Evolutionary conservation across 2,329 filamentous ascomycete genomes (phyloP), one percentile per base, ranked within the genome.

Genomic region (Arthrinium phaeospermum): DNA sequence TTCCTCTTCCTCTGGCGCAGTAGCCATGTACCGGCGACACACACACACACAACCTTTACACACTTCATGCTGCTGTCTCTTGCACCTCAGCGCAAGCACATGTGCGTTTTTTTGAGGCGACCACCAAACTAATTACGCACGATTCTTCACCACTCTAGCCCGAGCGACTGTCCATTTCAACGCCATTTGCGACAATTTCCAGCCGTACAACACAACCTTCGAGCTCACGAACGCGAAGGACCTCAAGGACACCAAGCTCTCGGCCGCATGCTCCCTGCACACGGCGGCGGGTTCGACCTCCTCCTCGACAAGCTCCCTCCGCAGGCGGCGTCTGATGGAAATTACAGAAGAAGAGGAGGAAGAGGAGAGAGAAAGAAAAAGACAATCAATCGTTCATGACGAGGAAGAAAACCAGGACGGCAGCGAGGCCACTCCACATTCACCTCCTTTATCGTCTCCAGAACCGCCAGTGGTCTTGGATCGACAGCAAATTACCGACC

Each of bases 311-410:
- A 95, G 93, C 80, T 97, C 94, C 6, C 86, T 95, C 75, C 90
- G 93, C 73, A 89, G 91, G 79, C 90, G 92, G 77, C 91, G 94
- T 76, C 85, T 98, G 77, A 92, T 96, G 84, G 96, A 97, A 83
- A 98, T 98, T 80, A 91, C 93, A n/a, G 96, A 98, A 83, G 94
- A 96, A 83, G 93, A 92, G 71, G 94, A 97, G 79, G 95, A 97
- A 78, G 90, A 92, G 73, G 85, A 87, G 73, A 83, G 89, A 75
- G 85, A 90, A 41, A 84, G 83, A 57, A 92, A 91, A 78, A 85
- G 90, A 71, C 86, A 91, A 77, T 91, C 88, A 1, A 82, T 88
- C 10, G 84, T 87, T 8, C 83, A 84, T 27, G 85, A 88, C 78
- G 83, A 89, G 77, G 81, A 83, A 68, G 77, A 77, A 79, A n/a